Percentiles rank a stretch among this genome's conserved stretches.
These are phyloP conservation scores for Hyphodiscus sp. DNA, from an alignment of 2,329 filamentous ascomycete genomes.

Conservation along the genomic window DNA sequence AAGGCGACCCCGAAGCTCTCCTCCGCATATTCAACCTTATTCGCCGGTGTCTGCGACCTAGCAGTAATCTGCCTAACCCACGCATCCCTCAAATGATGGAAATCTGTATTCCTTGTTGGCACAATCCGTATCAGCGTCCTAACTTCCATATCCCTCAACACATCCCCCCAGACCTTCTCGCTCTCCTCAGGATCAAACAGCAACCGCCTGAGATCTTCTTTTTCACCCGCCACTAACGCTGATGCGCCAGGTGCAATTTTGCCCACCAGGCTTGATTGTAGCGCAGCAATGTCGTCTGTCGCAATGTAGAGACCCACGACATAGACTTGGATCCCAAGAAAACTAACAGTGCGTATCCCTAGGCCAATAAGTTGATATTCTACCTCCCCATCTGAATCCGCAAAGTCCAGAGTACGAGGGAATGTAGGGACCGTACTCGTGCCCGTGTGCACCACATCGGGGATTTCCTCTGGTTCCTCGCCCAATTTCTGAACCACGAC, in stretches of 20 bases:
- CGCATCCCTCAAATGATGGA: constrained; percentile 84
- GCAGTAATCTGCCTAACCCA: constrained; percentile 81
- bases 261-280: constrained; percentile 72
- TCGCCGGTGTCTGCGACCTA: constrained; percentile 48
- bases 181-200: constrained; percentile 65
- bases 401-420: constrained; percentile 24
- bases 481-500: constrained; percentile 26
- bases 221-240: constrained; percentile 76
- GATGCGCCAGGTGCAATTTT: constrained; percentile 72
- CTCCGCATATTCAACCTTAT: constrained; percentile 52
- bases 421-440: constrained; percentile 28
- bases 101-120: constrained; percentile 90
- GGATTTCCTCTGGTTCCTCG: constrained; percentile 33
- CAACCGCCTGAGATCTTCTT: constrained; percentile 60
- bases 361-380: constrained; percentile 87
- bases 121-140: constrained; percentile 76
- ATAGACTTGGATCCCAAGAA: constrained; percentile 87
- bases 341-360: constrained; percentile 83
- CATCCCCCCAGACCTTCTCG: constrained; percentile 65
- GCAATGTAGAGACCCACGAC: constrained; percentile 90
- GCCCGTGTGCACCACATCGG: constrained; percentile 29
- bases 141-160: constrained; percentile 62
- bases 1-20: constrained; percentile 72
- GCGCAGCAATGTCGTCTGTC: constrained; percentile 69
- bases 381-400: constrained; percentile 31